Conservation (phyloP, 306 rosid genomes). For the Begonia loranthoides region DNA sequence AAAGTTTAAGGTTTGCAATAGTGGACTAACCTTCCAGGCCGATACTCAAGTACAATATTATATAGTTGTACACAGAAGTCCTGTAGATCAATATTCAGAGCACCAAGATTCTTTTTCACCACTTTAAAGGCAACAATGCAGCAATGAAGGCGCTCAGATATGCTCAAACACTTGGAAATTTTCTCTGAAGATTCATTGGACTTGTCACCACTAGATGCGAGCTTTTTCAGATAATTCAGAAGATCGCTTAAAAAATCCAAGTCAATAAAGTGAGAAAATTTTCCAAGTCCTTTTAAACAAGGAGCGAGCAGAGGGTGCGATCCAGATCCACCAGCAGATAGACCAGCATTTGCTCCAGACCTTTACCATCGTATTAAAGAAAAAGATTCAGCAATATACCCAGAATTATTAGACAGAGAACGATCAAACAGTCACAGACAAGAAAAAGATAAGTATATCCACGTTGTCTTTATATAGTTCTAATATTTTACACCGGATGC, state of each 20-base stretch:
- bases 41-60: constrained; percentile 78
- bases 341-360: constrained; percentile 33
- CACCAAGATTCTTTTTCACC: constrained; percentile 88
- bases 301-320: constrained; percentile 71
- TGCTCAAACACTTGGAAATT: constrained; percentile 36
- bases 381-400: constrained; percentile 22
- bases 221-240: constrained; percentile 59
- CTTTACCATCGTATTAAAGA: constrained; percentile 27
- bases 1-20: too few relatives aligned
- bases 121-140: constrained; percentile 94
- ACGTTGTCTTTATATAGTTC: background rate
- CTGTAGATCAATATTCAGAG: constrained; percentile 86
- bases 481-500: too few relatives aligned
- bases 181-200: constrained; percentile 28
- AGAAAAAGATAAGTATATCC: background rate
- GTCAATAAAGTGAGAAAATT: constrained; percentile 79
- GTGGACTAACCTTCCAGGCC: constrained; percentile 70
- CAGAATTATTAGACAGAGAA: constrained; percentile 10
- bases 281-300: constrained; percentile 83
- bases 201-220: constrained; percentile 47
- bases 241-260: constrained; percentile 86
- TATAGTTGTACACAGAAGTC: constrained; percentile 83
- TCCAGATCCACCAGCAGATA: constrained; percentile 25
- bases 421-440: background rate
- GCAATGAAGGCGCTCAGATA: constrained; percentile 84